These are phyloP conservation scores for Aspergillus incahuasiensis DNA, from an alignment of 495 filamentous ascomycete species.

Conservation along the genomic window DNA sequence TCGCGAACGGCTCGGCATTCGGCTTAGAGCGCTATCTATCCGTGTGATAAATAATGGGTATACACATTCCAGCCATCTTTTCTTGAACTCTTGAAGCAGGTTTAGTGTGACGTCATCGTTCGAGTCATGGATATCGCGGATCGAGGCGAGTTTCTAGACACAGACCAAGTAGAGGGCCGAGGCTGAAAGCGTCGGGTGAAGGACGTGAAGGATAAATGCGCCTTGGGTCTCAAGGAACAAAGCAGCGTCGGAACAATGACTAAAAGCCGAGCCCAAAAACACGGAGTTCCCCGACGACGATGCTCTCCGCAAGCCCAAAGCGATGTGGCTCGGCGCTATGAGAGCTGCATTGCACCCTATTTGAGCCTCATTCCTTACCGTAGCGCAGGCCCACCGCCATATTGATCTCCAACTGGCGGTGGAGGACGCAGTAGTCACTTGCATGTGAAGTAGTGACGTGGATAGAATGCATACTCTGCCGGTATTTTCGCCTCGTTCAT, in stretches of 20 bases:
- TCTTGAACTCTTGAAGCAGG: no score
- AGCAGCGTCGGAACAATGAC: background rate
- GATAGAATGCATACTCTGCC: background rate
- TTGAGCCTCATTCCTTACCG: slow-evolving; percentile 1
- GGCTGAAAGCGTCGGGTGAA: background rate
- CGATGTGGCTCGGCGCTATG: background rate
- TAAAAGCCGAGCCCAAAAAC: background rate
- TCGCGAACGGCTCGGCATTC: background rate
- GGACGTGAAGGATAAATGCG: background rate
- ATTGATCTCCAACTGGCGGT: background rate
- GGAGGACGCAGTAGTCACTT: background rate
- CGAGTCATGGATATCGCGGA: background rate
- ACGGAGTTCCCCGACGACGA: background rate
- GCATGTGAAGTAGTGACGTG: slow-evolving; percentile 1
- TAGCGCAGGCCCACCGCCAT: background rate
- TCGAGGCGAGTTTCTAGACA: background rate
- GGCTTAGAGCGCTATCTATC: background rate
- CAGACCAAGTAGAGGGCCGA: background rate
- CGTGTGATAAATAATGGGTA: background rate
- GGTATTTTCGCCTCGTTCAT: background rate
- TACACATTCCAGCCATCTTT: no score
- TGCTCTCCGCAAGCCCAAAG: background rate
- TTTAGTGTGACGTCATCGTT: background rate
- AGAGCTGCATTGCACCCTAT: background rate
- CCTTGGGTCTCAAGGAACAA: background rate